A percentile compares a stretch with the other conserved stretches of the same genome.
These are phyloP conservation scores for Kluyveromyces nonfermentans DNA, from an alignment of 805 yeast species.

Conservation along the genomic window DNA sequence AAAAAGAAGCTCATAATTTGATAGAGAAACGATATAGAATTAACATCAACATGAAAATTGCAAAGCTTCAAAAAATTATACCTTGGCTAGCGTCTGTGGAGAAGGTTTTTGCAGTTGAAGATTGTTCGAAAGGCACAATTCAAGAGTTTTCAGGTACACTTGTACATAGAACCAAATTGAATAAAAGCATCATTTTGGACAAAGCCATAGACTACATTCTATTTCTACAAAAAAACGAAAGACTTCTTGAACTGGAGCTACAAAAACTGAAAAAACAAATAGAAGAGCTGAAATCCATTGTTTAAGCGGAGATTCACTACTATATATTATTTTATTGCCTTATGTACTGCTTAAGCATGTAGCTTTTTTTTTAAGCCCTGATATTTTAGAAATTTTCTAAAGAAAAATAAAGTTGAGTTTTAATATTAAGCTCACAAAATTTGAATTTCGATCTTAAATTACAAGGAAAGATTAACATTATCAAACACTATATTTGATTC, in stretches of 20 bases:
- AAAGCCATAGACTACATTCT: slow-evolving; percentile 56
- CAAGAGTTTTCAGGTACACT: slow-evolving; percentile 6
- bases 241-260: slow-evolving; percentile 24
- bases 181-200: slow-evolving; percentile 60
- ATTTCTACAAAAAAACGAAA: slow-evolving; percentile 42
- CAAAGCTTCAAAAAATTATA: slow-evolving; percentile 53
- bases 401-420: too few relatives aligned
- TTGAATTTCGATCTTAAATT: too few relatives aligned
- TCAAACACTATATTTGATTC: too few relatives aligned
- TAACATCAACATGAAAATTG: slow-evolving; percentile 63
- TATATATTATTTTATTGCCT: too few relatives aligned
- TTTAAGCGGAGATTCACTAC: neutral
- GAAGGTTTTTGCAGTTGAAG: slow-evolving; percentile 45
- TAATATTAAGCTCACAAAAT: too few relatives aligned
- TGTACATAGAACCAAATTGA: slow-evolving; percentile 34
- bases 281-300: slow-evolving; percentile 14
- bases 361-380: too few relatives aligned
- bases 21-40: slow-evolving; percentile 64
- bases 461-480: too few relatives aligned
- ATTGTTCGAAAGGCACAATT: slow-evolving; percentile 5
- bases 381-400: too few relatives aligned
- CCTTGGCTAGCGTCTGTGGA: slow-evolving; percentile 59
- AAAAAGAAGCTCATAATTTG: slow-evolving; percentile 64
- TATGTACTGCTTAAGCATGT: too few relatives aligned
- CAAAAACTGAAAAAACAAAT: slow-evolving; percentile 28